Evolutionary conservation across 345 rosid species (phyloP), one percentile per base, ranked within the genome.

Genomic region (Hibiscus trionum): DNA sequence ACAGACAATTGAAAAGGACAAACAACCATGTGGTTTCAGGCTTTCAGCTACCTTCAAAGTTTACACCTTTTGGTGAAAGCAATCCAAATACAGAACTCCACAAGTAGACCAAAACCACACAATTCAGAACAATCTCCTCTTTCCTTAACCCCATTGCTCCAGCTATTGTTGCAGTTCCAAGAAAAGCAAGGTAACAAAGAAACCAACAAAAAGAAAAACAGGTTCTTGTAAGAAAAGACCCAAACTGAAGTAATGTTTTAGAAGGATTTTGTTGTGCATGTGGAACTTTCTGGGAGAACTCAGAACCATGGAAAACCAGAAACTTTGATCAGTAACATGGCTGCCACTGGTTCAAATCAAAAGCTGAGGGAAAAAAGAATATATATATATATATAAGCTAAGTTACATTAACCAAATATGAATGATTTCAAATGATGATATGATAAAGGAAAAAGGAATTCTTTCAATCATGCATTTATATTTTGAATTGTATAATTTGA

Each of bases 21-120:
- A 57, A 24, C 31, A 21, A 64, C 67, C 52, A 21, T 42, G 17
- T 21, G 53, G 12, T 49, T 67, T 29, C 8, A 61, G 11, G 53
- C 11, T 27, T 67, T 29, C 8, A 61, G 14, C 77, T 88, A 91
- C 98, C 98, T 91, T 93, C 98, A 79, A 26, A 84, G 84, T 91
- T 93, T 60, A 91, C 92, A 72, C 97, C 98, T 82, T 86, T 80
- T 29, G 91, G 78, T 64, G 97, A 85, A 19, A 93, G 90, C 79
- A 85, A 77, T 59, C 93, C 98, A 75, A 59, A 74, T 35, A 85
- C 84, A 80, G 73, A 58, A 68, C 69, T 72, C 80, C 83, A 81
- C 59, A 83, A 70, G 80, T 80, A 81, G 71, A 81, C 70, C 69
- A 81, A 69, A 56, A 47, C 72, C 63, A 75, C 59, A 79, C 64